A percentile compares a stretch with the other conserved stretches of the same genome.
Conservation (phyloP, 1,139 yeast genomes). For the Saccharomyces hybrid region DNA sequence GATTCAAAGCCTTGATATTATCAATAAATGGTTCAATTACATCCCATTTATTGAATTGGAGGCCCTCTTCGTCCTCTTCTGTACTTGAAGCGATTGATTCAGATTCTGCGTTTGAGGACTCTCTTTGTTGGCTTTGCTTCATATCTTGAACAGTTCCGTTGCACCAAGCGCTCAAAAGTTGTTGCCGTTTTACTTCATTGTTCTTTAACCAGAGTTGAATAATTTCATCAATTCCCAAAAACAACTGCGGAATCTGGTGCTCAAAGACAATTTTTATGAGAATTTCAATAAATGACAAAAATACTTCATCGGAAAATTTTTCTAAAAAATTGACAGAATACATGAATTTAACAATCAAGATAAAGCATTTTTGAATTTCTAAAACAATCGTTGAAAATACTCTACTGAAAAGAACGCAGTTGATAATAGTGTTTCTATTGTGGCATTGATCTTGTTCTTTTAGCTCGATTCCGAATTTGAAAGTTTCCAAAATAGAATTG, state of each 20-base stretch:
- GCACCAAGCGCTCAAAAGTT: neutral
- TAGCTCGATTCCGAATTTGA: neutral
- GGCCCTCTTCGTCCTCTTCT: neutral
- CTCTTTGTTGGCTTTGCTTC: neutral
- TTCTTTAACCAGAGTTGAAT: neutral
- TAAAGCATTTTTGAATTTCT: neutral
- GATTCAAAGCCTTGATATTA: neutral
- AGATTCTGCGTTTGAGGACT: neutral
- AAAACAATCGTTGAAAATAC: neutral
- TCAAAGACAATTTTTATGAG: neutral
- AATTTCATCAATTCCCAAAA: constrained; percentile 1
- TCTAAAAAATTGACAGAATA: neutral
- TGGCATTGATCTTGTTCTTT: neutral
- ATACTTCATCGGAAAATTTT: neutral
- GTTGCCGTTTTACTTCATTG: neutral
- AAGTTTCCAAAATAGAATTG: neutral
- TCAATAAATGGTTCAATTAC: neutral
- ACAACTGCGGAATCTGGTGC: neutral
- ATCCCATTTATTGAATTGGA: neutral
- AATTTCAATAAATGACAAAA: neutral
- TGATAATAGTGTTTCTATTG: neutral
- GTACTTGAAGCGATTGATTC: neutral
- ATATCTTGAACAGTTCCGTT: neutral
- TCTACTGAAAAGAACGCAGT: neutral
- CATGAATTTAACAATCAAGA: neutral